Conservation (phyloP, 768 basidiomycete species). For the Naganishia vaughanmartiniae region DNA sequence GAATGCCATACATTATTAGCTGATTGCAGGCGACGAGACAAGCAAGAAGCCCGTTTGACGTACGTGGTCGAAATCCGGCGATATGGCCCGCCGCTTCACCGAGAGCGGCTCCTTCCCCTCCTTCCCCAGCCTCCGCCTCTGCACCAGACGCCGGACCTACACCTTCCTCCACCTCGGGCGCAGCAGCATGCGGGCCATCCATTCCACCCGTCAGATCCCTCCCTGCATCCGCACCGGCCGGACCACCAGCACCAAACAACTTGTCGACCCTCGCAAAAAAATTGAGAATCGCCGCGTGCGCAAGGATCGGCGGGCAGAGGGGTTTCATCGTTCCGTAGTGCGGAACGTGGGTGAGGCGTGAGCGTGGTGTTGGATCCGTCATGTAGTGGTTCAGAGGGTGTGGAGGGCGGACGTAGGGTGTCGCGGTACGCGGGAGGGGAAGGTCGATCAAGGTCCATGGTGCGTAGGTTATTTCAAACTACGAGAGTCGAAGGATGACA, state of each 20-base stretch:
- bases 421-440: slow-evolving; percentile 40
- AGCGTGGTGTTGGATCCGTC: slow-evolving; percentile 46
- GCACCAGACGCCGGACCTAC: slow-evolving; percentile 13
- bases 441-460: slow-evolving; percentile 53
- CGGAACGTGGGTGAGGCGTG: slow-evolving; percentile 39
- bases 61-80: slow-evolving; percentile 24
- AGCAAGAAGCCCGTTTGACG: slow-evolving; percentile 16
- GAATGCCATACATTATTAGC: slow-evolving; percentile 23
- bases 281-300: slow-evolving; percentile 53
- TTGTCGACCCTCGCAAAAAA: slow-evolving; percentile 44
- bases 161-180: neutral
- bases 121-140: neutral
- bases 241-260: slow-evolving; percentile 4
- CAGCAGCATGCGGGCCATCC: slow-evolving; percentile 16
- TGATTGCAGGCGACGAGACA: too few relatives aligned
- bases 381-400: slow-evolving; percentile 41
- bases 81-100: neutral
- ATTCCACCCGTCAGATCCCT: slow-evolving; percentile 31
- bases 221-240: slow-evolving; percentile 32
- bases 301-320: slow-evolving; percentile 50
- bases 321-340: slow-evolving; percentile 48
- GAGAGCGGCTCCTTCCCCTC: slow-evolving; percentile 5
- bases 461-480: slow-evolving; percentile 51
- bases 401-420: neutral
- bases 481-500: neutral